Evolutionary conservation across 805 yeast genomes (phyloP).

Genomic region (Dipodascus albidus): DNA sequence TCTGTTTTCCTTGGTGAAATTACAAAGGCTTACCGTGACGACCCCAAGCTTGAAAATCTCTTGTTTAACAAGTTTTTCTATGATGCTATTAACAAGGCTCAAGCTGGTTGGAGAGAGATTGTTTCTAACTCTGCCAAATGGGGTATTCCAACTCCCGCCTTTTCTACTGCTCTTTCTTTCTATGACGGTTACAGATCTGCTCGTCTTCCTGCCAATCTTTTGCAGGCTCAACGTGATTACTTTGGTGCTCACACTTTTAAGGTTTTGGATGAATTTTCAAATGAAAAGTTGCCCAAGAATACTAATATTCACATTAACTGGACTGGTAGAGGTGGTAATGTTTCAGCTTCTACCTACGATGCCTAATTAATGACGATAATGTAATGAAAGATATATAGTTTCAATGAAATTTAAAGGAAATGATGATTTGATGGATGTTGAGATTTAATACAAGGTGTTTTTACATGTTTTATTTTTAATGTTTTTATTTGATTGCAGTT

Average conservation of each 20-base stretch:
- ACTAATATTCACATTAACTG: conserved; percentile 92
- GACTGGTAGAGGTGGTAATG: conserved; percentile 99
- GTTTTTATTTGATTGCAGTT: too few relatives aligned
- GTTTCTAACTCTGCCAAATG: conserved; percentile 62
- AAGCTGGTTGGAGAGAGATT: conserved; percentile 89
- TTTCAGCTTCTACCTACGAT: conserved; percentile 87
- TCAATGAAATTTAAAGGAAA: conserved; percentile 3
- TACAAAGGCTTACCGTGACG: conserved; percentile 88
- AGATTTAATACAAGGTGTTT: too few relatives aligned
- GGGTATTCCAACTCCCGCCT: conserved; percentile 98
- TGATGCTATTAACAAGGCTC: conserved; percentile 85
- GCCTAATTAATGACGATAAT: conserved; percentile 40
- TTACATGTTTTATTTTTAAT: too few relatives aligned
- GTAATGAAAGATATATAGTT: conserved; percentile 2
- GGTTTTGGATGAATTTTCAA: conserved; percentile 79
- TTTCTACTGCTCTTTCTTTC: conserved; percentile 92
- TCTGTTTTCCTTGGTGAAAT: conserved; percentile 96
- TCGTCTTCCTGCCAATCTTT: conserved; percentile 90
- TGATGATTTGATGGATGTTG: not conserved
- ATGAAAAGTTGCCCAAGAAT: conserved; percentile 64
- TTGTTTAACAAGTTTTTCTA: conserved; percentile 92
- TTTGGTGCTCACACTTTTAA: conserved; percentile 99
- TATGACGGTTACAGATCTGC: conserved; percentile 98
- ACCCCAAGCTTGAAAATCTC: conserved; percentile 90
- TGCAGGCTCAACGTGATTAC: conserved; percentile 99